phyloP scores from a whole-genome alignment of 2,329 filamentous ascomycete genomes.

The Cucurbitaria berberidis region DNA sequence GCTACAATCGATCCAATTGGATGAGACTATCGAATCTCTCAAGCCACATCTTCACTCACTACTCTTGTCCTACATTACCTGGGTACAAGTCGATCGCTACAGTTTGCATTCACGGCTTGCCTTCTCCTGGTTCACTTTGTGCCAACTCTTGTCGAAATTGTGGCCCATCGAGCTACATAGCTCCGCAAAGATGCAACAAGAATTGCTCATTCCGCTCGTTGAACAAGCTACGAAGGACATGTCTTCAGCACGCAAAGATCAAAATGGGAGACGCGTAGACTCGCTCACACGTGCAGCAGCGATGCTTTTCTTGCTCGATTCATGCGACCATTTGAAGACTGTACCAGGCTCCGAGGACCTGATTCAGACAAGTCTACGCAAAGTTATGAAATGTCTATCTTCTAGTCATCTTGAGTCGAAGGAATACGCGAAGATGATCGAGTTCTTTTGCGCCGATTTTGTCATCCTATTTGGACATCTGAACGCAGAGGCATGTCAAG shows the following conservation, averaged over 20 bases:
- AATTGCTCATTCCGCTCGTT: slow-evolving; percentile 32
- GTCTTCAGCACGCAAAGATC: slow-evolving; percentile 12
- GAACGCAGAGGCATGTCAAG: slow-evolving; percentile 18
- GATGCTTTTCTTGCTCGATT: slow-evolving; percentile 35
- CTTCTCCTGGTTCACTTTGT: slow-evolving; percentile 38
- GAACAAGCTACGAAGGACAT: slow-evolving; percentile 35
- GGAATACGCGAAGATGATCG: slow-evolving; percentile 25
- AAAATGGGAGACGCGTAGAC: slow-evolving; percentile 15
- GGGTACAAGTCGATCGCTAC: slow-evolving; percentile 29
- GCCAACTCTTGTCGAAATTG: slow-evolving; percentile 32
- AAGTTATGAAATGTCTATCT: slow-evolving; percentile 31
- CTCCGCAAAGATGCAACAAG: slow-evolving; percentile 31
- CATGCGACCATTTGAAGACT: slow-evolving; percentile 31
- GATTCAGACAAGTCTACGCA: slow-evolving; percentile 27
- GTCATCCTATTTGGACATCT: slow-evolving; percentile 31
- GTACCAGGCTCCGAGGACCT: slow-evolving; percentile 28
- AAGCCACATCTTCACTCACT: slow-evolving; percentile 29
- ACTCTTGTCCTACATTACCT: slow-evolving; percentile 26
- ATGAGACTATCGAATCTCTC: slow-evolving; percentile 31
- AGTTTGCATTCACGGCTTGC: slow-evolving; percentile 22
- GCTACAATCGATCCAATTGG: slow-evolving; percentile 31
- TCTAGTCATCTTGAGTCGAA: slow-evolving; percentile 13
- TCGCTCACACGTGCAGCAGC: slow-evolving; percentile 29
- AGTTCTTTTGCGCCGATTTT: slow-evolving; percentile 37
- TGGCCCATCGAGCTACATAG: slow-evolving; percentile 42